Percentiles rank a stretch among this genome's conserved stretches.
Conservation (phyloP, 495 filamentous ascomycete genomes). For the Hypomontagnella submonticulosa region DNA sequence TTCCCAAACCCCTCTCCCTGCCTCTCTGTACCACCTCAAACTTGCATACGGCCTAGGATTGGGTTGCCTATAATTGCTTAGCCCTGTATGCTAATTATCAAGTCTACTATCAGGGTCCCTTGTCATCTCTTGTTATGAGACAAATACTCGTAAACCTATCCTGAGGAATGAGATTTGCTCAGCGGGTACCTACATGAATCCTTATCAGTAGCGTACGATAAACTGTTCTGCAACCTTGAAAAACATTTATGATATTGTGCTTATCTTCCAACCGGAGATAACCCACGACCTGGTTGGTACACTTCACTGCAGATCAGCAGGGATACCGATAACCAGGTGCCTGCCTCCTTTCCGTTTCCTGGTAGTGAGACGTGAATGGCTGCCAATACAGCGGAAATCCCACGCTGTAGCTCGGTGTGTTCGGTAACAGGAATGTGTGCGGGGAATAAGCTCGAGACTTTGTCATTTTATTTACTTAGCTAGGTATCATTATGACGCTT, state of each 20-base stretch:
- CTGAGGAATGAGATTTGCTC: not conserved
- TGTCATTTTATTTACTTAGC: not conserved
- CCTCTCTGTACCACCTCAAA: too few species aligned
- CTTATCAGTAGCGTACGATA: constrained; percentile 19
- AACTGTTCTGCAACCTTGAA: too few species aligned
- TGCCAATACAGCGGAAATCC: constrained; percentile 16
- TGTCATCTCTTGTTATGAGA: not conserved
- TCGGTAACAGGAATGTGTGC: constrained; percentile 14
- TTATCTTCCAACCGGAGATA: constrained; percentile 38
- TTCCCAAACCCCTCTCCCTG: too few species aligned
- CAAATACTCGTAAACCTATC: constrained; percentile 6
- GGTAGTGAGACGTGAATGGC: constrained; percentile 25
- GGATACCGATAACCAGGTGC: constrained; percentile 28
- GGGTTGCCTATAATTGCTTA: too few species aligned
- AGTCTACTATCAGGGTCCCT: too few species aligned
- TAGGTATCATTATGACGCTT: not conserved
- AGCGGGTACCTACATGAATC: too few species aligned
- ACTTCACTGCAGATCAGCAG: constrained; percentile 39
- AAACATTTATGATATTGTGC: not conserved
- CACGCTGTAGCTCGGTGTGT: constrained; percentile 15
- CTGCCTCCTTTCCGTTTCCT: constrained; percentile 3
- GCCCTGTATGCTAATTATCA: too few species aligned
- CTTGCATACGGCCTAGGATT: too few species aligned
- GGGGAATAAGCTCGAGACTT: constrained; percentile 17
- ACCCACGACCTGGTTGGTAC: constrained; percentile 11